phyloP scores from a whole-genome alignment of 306 rosid species.

The Gastrolobium villosum region DNA sequence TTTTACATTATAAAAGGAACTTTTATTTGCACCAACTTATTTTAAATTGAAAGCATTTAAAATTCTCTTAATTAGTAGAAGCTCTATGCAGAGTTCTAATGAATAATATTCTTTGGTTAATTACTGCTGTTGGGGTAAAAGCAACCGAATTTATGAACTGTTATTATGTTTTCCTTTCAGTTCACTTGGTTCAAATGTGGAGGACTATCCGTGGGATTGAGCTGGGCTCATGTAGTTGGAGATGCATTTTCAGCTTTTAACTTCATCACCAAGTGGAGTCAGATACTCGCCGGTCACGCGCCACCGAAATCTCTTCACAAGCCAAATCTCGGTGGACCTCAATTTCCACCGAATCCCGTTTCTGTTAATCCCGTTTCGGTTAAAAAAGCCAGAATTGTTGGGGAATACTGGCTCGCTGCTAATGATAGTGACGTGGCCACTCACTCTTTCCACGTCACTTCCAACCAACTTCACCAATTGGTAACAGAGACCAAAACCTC shows the following conservation, averaged over 20 bases:
- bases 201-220: conserved; percentile 75
- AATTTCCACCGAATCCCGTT: conserved; percentile 21
- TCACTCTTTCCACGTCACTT: conserved; percentile 59
- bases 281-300: conserved; percentile 51
- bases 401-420: conserved; percentile 57
- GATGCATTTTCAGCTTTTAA: conserved; percentile 74
- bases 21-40: no score
- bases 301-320: conserved; percentile 47
- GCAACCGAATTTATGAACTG: not conserved
- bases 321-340: conserved; percentile 21
- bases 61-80: no score
- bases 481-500: conserved; percentile 24
- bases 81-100: no score
- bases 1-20: no score
- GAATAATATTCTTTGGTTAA: not conserved
- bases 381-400: conserved; percentile 49
- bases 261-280: conserved; percentile 70
- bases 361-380: conserved; percentile 47
- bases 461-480: conserved; percentile 56
- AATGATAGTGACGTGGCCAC: conserved; percentile 51
- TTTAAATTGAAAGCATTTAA: no score
- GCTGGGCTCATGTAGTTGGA: conserved; percentile 92
- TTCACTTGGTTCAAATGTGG: conserved; percentile 82
- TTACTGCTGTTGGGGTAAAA: not conserved
- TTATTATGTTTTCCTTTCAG: conserved; percentile 40